Evolutionary conservation across 306 rosid species (phyloP).

Genomic region (Ochetophila trinervis): DNA sequence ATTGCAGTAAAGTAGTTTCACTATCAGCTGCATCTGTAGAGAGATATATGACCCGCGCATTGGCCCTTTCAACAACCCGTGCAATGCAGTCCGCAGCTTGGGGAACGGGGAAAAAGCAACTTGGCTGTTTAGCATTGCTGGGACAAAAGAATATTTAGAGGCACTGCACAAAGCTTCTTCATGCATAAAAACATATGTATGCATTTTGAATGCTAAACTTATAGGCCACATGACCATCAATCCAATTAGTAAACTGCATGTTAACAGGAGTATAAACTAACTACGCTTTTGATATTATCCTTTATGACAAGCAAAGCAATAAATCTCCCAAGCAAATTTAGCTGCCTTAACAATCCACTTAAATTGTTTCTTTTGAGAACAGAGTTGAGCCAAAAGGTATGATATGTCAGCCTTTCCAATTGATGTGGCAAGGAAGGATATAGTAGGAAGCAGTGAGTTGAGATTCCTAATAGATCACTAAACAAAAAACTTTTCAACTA

Average conservation of each 20-base stretch:
- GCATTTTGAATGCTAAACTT: constrained; percentile 1
- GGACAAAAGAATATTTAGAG: constrained; percentile 28
- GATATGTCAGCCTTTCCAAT: too few species aligned
- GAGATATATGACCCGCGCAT: constrained; percentile 71
- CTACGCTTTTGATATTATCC: background rate
- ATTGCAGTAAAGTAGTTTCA: constrained; percentile 80
- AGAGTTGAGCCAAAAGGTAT: background rate
- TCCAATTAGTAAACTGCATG: background rate
- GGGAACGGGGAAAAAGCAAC: constrained; percentile 98
- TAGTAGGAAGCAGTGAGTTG: too few species aligned
- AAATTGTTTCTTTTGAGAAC: background rate
- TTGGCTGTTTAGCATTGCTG: constrained; percentile 78
- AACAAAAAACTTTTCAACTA: too few species aligned
- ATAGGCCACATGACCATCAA: background rate
- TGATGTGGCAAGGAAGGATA: too few species aligned
- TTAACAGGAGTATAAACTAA: background rate
- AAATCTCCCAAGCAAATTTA: background rate
- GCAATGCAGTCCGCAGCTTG: constrained; percentile 90
- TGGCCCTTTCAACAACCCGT: constrained; percentile 61
- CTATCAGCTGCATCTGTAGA: constrained; percentile 96
- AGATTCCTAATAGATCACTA: too few species aligned
- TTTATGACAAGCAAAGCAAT: constrained; percentile 5
- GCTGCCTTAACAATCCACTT: constrained; percentile 1
- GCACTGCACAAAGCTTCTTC: background rate
- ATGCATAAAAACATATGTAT: background rate